Percentiles rank a stretch among this genome's conserved stretches.
Conservation (phyloP, 2,329 filamentous ascomycete genomes). For the Diaporthe caulivora region DNA sequence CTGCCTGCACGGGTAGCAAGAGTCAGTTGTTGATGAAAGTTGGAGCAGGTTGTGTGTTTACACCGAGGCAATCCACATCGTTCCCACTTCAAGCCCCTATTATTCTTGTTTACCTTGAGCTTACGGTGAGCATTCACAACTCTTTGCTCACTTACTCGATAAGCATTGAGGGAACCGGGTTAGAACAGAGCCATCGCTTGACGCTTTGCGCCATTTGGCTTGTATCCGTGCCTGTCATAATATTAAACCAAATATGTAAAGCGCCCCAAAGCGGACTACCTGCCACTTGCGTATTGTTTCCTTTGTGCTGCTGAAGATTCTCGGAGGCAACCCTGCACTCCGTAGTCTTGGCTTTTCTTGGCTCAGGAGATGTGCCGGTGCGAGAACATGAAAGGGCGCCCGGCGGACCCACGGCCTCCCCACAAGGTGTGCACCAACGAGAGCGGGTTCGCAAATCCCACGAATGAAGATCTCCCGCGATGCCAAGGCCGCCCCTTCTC, state of each 20-base stretch:
- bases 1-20: neutral
- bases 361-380: conserved; percentile 22
- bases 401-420: conserved; percentile 16
- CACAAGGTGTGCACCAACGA: conserved; percentile 18
- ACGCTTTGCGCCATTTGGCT: neutral
- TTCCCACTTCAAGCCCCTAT: neutral
- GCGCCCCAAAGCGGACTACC: neutral
- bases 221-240: neutral
- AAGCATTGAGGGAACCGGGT: neutral
- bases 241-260: neutral
- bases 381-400: conserved; percentile 15
- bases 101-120: neutral
- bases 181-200: neutral
- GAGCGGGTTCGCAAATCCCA: conserved; percentile 21
- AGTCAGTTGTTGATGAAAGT: neutral
- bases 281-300: neutral
- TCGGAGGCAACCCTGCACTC: conserved; percentile 16
- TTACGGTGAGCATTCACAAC: neutral
- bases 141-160: too few species aligned
- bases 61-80: neutral
- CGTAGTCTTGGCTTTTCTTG: conserved; percentile 25
- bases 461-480: conserved; percentile 23
- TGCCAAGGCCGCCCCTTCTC: conserved; percentile 29
- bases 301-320: neutral
- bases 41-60: neutral